A percentile compares a stretch with the other conserved stretches of the same genome.
phyloP scores from a whole-genome alignment of 2,329 filamentous ascomycete genomes.

The Penicillium carneum region DNA sequence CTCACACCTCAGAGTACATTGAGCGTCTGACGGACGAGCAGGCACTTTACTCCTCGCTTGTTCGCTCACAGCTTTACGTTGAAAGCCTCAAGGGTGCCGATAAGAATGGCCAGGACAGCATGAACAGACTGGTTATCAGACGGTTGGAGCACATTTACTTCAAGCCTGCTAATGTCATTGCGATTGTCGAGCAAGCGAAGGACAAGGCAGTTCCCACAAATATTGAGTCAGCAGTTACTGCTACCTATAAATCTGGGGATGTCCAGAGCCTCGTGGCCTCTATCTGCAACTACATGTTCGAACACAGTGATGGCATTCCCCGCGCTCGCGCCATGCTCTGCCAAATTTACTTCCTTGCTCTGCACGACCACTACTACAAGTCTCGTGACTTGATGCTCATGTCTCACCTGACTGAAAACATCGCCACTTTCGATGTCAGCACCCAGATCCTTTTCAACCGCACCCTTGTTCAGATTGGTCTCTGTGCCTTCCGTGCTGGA shows the following conservation, averaged over 20 bases:
- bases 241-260: slow-evolving; percentile 72
- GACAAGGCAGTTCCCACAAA: slow-evolving; percentile 79
- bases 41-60: slow-evolving; percentile 87
- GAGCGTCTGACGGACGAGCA: slow-evolving; percentile 92
- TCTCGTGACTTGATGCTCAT: slow-evolving; percentile 99
- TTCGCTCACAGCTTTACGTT: slow-evolving; percentile 86
- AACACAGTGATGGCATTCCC: slow-evolving; percentile 92
- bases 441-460: slow-evolving; percentile 99
- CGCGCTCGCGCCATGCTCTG: slow-evolving; percentile 95
- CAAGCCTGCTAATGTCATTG: slow-evolving; percentile 93
- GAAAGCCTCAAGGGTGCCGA: slow-evolving; percentile 77
- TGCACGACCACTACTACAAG: slow-evolving; percentile 98
- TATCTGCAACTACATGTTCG: slow-evolving; percentile 94
- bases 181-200: slow-evolving; percentile 90
- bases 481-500: slow-evolving; percentile 96
- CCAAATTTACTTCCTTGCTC: slow-evolving; percentile 96
- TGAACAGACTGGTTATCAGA: slow-evolving; percentile 93
- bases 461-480: slow-evolving; percentile 94
- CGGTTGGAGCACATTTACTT: slow-evolving; percentile 98
- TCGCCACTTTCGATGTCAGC: slow-evolving; percentile 93
- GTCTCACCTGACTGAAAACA: slow-evolving; percentile 98
- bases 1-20: slow-evolving; percentile 98
- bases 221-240: slow-evolving; percentile 81
- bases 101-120: slow-evolving; percentile 78
- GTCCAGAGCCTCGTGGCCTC: slow-evolving; percentile 77